Evolutionary conservation across 139 green algal genomes (phyloP).

Genomic region (Chlamydomonas urium): DNA sequence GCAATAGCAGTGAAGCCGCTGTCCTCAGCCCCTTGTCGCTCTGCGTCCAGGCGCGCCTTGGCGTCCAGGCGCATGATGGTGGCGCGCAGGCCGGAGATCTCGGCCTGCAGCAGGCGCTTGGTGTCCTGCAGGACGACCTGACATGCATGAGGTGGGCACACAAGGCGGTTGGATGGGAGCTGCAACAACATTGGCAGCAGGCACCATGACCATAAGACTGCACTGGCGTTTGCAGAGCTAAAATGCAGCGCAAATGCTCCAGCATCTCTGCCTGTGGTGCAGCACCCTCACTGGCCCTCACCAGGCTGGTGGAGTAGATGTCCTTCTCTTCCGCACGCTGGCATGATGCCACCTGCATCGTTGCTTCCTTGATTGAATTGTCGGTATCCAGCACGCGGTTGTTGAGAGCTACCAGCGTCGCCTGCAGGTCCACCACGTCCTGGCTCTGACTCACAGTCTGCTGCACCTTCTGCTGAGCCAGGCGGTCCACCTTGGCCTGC

Average conservation of each 20-base stretch:
- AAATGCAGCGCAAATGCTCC: not conserved
- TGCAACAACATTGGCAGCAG: not conserved
- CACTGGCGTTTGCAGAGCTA: not conserved
- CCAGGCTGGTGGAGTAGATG: constrained; percentile 6
- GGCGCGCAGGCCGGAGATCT: constrained; percentile 17
- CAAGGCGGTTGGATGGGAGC: not conserved
- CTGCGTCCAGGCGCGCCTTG: not conserved
- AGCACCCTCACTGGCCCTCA: constrained; percentile 4
- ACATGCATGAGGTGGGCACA: not conserved
- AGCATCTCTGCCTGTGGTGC: not conserved
- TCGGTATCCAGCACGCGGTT: constrained; percentile 6
- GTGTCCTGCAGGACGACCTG: constrained; percentile 21
- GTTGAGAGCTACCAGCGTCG: constrained; percentile 1
- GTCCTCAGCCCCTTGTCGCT: constrained; percentile 14
- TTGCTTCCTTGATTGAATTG: not conserved
- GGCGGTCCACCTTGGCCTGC: not conserved
- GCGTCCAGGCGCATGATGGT: constrained; percentile 23
- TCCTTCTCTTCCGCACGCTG: constrained; percentile 4
- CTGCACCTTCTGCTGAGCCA: constrained; percentile 14
- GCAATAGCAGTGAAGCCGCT: constrained; percentile 26
- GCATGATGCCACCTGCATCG: not conserved
- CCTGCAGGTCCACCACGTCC: not conserved
- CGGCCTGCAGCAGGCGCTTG: constrained; percentile 19
- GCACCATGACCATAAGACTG: not conserved
- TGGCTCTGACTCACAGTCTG: not conserved